A percentile compares a stretch with the other conserved stretches of the same genome.
Evolutionary conservation across 192 early-diverging fungal species (phyloP).

Genomic region (Neocallimastix lanati): DNA sequence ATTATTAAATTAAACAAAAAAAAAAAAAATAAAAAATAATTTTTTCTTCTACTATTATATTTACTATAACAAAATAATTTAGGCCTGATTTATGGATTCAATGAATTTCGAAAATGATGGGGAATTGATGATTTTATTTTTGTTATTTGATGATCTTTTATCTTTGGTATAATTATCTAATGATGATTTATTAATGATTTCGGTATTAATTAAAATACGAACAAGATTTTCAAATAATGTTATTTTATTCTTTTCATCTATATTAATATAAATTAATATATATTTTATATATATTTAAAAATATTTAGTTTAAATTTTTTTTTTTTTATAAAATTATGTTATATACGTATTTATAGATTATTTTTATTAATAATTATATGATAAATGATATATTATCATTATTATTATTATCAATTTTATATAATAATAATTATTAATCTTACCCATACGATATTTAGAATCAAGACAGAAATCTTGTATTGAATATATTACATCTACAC

Average conservation of each 20-base stretch:
- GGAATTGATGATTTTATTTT: background rate
- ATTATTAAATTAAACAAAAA: too few relatives aligned
- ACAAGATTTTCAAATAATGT: background rate
- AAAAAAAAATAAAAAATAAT: too few relatives aligned
- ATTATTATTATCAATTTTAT: too few relatives aligned
- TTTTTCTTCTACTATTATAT: too few relatives aligned
- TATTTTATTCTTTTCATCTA: background rate
- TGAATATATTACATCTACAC: background rate
- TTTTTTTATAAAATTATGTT: too few relatives aligned
- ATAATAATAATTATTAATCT: too few relatives aligned
- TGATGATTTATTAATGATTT: background rate
- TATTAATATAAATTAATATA: background rate
- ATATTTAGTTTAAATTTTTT: too few relatives aligned
- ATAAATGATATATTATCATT: too few relatives aligned
- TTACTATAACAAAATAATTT: background rate
- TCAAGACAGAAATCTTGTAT: background rate
- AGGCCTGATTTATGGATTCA: background rate
- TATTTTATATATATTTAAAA: too few relatives aligned
- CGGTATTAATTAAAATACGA: background rate
- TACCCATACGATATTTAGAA: background rate
- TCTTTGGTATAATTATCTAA: background rate
- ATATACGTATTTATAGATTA: too few relatives aligned
- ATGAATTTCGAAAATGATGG: background rate
- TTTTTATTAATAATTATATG: too few relatives aligned
- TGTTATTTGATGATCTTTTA: background rate